These are phyloP conservation scores for Mycena galericulata DNA, from an alignment of 768 basidiomycete genomes.

Conservation along the genomic window DNA sequence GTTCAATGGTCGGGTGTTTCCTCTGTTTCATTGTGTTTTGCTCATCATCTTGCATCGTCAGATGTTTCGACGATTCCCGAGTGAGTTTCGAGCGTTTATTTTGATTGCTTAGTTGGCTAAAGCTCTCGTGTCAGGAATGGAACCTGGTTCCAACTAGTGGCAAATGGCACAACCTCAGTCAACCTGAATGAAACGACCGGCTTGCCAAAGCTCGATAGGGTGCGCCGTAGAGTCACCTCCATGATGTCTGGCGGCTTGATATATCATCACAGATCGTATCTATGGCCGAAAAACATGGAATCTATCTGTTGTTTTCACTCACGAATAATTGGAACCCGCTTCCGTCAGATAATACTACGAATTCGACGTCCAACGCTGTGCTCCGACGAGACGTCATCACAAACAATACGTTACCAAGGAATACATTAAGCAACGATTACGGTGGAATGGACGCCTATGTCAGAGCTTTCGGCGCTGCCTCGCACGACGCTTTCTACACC, in stretches of 20 bases:
- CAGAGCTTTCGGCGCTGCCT: constrained; percentile 55
- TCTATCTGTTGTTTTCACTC: constrained; percentile 66
- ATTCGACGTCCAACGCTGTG: constrained; percentile 31
- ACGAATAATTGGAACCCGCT: constrained; percentile 73
- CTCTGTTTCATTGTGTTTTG: not conserved
- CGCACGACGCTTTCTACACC: constrained; percentile 72
- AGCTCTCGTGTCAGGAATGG: constrained; percentile 62
- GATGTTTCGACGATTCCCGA: constrained; percentile 30
- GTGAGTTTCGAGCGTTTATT: not conserved
- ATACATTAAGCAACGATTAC: constrained; percentile 71
- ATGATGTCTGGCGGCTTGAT: constrained; percentile 46
- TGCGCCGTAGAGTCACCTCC: constrained; percentile 37
- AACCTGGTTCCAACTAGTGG: constrained; percentile 73
- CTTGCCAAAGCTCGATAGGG: constrained; percentile 70
- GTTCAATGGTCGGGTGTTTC: constrained; percentile 66
- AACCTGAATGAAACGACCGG: constrained; percentile 70
- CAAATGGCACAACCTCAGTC: constrained; percentile 65
- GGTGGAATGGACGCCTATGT: constrained; percentile 72
- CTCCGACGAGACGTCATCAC: constrained; percentile 47
- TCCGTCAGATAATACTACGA: constrained; percentile 43
- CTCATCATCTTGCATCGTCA: not conserved
- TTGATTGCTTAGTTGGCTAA: constrained; percentile 57
- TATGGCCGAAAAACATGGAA: constrained; percentile 61
- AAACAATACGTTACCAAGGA: constrained; percentile 59
- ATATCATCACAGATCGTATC: constrained; percentile 17